phyloP scores from a whole-genome alignment of 139 green algal genomes.

The Auxenochlorella pyrenoidosa region DNA sequence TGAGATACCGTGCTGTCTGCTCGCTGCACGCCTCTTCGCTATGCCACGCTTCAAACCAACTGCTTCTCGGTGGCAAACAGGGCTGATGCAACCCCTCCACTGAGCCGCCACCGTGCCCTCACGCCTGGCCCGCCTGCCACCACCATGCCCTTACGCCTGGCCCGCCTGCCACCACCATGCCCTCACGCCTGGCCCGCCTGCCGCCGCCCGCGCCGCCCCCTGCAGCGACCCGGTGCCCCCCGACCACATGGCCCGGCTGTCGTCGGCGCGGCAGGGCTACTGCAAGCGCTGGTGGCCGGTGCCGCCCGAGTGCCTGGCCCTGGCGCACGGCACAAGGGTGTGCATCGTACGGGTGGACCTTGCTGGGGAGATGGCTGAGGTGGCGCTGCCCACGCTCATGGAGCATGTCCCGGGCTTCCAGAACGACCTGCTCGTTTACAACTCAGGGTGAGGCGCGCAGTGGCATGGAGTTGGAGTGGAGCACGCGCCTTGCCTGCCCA shows the following conservation, averaged over 20 bases:
- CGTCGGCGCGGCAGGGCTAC: not conserved
- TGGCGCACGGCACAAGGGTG: conserved; percentile 13
- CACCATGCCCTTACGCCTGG: not conserved
- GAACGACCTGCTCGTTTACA: conserved; percentile 10
- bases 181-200: not conserved
- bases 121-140: too few species aligned
- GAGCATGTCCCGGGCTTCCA: not conserved
- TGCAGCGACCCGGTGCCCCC: conserved; percentile 6
- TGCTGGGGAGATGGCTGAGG: not conserved
- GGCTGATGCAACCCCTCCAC: too few species aligned
- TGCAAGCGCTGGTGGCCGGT: not conserved
- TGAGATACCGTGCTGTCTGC: too few species aligned
- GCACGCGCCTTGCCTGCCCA: too few species aligned
- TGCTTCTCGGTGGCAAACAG: too few species aligned
- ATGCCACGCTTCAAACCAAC: too few species aligned
- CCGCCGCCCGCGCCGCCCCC: not conserved
- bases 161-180: not conserved
- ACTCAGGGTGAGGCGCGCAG: conserved; percentile 22
- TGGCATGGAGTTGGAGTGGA: too few species aligned
- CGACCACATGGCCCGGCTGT: not conserved
- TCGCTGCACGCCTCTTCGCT: too few species aligned
- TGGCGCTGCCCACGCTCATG: conserved; percentile 19
- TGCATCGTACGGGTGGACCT: conserved; percentile 11
- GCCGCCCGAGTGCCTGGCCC: conserved; percentile 14
- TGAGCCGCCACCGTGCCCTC: too few species aligned